A percentile compares a stretch with the other conserved stretches of the same genome.
These are phyloP conservation scores for Orychophragmus violaceus DNA, from an alignment of 345 rosid species.

Conservation along the genomic window DNA sequence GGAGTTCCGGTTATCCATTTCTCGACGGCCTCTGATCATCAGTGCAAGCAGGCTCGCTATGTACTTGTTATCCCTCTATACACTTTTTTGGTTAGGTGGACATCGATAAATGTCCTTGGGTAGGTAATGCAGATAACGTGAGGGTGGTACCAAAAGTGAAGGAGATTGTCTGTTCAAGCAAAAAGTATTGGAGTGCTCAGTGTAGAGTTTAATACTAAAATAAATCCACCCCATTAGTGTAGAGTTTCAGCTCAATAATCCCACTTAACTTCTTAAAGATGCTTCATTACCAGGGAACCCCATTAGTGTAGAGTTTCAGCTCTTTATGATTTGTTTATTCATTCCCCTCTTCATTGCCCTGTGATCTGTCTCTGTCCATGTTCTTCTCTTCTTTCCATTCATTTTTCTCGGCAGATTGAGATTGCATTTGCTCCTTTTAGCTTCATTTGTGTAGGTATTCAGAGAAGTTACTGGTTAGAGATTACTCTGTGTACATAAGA, in stretches of 20 bases:
- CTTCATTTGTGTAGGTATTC: constrained; percentile 25
- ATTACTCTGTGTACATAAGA: constrained; percentile 31
- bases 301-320: constrained; percentile 26
- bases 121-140: constrained; percentile 29
- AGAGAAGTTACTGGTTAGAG: constrained; percentile 19
- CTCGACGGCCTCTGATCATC: constrained; percentile 37
- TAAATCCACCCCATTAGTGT: neutral
- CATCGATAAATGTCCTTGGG: constrained; percentile 29
- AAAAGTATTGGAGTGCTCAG: constrained; percentile 30
- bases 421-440: constrained; percentile 23
- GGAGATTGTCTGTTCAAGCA: constrained; percentile 34
- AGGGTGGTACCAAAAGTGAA: constrained; percentile 30
- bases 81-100: constrained; percentile 43
- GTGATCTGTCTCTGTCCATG: constrained; percentile 13
- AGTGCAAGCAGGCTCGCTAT: constrained; percentile 79
- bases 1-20: constrained; percentile 55
- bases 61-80: constrained; percentile 79
- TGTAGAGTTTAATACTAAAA: constrained; percentile 51
- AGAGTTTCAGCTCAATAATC: constrained; percentile 10
- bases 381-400: constrained; percentile 14
- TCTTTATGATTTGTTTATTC: constrained; percentile 32
- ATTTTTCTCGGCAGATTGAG: constrained; percentile 23
- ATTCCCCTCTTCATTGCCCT: constrained; percentile 25
- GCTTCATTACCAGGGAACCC: constrained; percentile 6
- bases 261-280: constrained; percentile 3